Evolutionary conservation across 805 yeast genomes (phyloP).

Genomic region (Teunomyces panamensis): DNA sequence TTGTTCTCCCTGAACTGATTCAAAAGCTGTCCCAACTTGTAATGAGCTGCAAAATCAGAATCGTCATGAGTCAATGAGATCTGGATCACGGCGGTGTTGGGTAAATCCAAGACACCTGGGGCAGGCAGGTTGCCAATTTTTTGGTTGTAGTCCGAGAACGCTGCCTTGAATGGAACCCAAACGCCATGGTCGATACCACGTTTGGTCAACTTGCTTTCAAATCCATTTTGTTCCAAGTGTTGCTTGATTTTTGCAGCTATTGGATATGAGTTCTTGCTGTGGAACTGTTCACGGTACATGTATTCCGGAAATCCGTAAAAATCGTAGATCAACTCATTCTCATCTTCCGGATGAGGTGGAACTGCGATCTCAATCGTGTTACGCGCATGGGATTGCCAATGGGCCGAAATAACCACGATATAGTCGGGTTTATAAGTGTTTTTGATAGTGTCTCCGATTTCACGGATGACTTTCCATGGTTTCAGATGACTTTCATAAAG

Average conservation of each 20-base stretch:
- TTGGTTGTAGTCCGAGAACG: slow-evolving; percentile 44
- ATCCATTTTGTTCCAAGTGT: slow-evolving; percentile 40
- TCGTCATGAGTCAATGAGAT: slow-evolving; percentile 45
- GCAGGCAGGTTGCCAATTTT: slow-evolving; percentile 2
- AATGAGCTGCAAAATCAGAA: slow-evolving; percentile 40
- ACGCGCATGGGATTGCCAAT: slow-evolving; percentile 57
- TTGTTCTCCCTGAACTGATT: slow-evolving; percentile 46
- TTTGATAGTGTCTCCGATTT: slow-evolving; percentile 52
- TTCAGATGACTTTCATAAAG: slow-evolving; percentile 56
- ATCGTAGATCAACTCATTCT: slow-evolving; percentile 64
- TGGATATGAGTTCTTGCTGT: slow-evolving; percentile 40
- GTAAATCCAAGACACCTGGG: slow-evolving; percentile 32
- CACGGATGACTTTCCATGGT: slow-evolving; percentile 52
- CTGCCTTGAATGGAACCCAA: slow-evolving; percentile 78
- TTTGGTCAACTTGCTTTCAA: slow-evolving; percentile 41
- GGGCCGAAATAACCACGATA: slow-evolving; percentile 68
- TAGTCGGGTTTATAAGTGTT: slow-evolving; percentile 58
- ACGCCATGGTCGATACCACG: slow-evolving; percentile 82
- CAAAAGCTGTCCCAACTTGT: slow-evolving; percentile 55
- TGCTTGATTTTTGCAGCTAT: slow-evolving; percentile 46
- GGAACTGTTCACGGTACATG: slow-evolving; percentile 64
- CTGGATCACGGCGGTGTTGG: slow-evolving; percentile 48
- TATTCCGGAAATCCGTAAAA: slow-evolving; percentile 68
- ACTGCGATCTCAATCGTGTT: slow-evolving; percentile 48
- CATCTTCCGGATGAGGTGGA: slow-evolving; percentile 24